Evolutionary conservation across 768 basidiomycete genomes (phyloP), one percentile per base, ranked within the genome.

Genomic region (Clavulina sp.): DNA sequence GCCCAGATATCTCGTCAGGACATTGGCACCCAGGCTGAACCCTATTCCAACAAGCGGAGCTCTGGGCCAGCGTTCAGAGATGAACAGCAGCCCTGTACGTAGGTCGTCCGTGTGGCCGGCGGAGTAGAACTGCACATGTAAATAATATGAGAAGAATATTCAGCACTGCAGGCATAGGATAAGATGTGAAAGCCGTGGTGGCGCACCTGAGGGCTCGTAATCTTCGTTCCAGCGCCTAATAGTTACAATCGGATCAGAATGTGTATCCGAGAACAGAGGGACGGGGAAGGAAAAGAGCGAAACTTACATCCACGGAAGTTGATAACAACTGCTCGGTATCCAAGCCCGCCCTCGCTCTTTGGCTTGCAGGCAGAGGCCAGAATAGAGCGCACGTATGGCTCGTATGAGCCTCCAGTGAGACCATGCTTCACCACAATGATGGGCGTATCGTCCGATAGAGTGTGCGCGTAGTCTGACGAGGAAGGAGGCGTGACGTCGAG

Each of bases 1-100:
- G 3, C 83, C 88, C 48, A 92, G 68, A 64, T 95, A 95, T 55
- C 87, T 74, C 32, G 88, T 84, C 58, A 97, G 66, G 32, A 96
- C 84, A 62, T 86, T 87, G 38, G 91, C 84, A 40, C 93, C 93
- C 33, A 99, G 75, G 3, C 89, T 93, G 69, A 93, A 97, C 5
- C 92, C 88, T 5, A 95, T 65, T 9, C 86, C 93, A n/a, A 93
- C 65, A 31, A 96, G 68, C 3, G 81, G 85, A 0, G 93, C 87
- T 5, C 72, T 66, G 2, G 93, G 92, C 59, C 80, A 92, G 54
- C 64, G 62, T 47, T 74, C 64, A 2, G 79, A 71, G 50, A 97
- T 76, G 66, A 84, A 82, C 58, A 82, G 70, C 48, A 95, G 62
- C 1, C 85, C 84, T 54, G 77, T 76, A 26, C 89, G 79, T 32